phyloP scores from a whole-genome alignment of 495 filamentous ascomycete genomes.

The Penicillium dipodomyicola region DNA sequence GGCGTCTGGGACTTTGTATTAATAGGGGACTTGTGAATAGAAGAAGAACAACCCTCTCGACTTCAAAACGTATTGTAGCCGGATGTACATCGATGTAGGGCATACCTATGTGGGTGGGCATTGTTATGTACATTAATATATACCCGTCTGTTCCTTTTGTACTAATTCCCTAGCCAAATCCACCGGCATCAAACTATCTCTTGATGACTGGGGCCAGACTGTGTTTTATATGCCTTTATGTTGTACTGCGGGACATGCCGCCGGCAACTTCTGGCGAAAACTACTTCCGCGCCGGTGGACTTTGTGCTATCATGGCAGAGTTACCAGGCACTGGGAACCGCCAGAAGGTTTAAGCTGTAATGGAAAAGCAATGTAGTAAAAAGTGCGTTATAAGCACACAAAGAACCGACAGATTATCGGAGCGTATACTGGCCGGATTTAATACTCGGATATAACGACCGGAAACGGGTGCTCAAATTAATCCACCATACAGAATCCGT shows the following conservation, averaged over 20 bases:
- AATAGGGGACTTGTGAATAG: conserved; percentile 9
- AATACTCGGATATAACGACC: too few relatives aligned
- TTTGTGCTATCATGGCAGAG: background rate
- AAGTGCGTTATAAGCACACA: conserved; percentile 39
- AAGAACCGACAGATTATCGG: conserved; percentile 46
- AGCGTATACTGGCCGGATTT: conserved; percentile 30
- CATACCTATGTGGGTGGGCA: background rate
- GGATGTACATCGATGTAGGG: background rate
- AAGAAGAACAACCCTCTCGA: conserved; percentile 1
- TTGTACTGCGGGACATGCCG: too few relatives aligned
- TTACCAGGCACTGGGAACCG: background rate
- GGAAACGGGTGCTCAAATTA: too few relatives aligned
- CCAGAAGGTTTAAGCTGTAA: background rate
- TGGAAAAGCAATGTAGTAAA: conserved; percentile 32
- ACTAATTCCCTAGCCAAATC: too few relatives aligned
- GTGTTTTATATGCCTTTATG: too few relatives aligned
- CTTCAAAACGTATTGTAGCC: background rate
- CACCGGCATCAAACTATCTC: too few relatives aligned
- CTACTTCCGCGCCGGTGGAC: too few relatives aligned
- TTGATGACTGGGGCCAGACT: too few relatives aligned
- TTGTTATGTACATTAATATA: background rate
- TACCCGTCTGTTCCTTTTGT: too few relatives aligned
- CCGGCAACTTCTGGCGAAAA: too few relatives aligned
- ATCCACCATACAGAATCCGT: too few relatives aligned
- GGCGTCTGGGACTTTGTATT: conserved; percentile 29